Evolutionary conservation across 2,329 filamentous ascomycete genomes (phyloP).

Genomic region (Beauveria sp.): DNA sequence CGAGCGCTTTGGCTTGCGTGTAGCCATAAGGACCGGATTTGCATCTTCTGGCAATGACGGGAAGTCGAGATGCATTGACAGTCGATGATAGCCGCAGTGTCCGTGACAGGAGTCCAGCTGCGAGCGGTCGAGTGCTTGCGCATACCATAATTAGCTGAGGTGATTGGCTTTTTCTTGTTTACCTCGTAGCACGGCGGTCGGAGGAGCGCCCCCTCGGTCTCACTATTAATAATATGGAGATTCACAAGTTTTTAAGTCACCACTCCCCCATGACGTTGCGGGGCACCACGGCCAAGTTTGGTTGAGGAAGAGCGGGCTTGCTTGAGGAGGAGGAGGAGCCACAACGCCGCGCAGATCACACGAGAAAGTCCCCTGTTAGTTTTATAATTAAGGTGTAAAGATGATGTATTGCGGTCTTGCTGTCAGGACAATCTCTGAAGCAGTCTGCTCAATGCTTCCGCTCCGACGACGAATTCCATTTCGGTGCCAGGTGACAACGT

Average conservation of each 20-base stretch:
- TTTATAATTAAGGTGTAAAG: no score
- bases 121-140: not conserved
- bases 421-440: no score
- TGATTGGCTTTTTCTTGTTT: not conserved
- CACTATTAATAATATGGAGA: not conserved
- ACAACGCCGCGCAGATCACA: no score
- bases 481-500: no score
- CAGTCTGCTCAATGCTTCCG: no score
- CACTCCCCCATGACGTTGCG: constrained; percentile 1
- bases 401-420: no score
- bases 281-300: not conserved
- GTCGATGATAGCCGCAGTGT: not conserved
- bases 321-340: not conserved
- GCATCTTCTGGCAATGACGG: constrained; percentile 28
- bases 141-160: not conserved
- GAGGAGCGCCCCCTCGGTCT: no score
- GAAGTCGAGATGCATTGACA: constrained; percentile 13
- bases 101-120: not conserved
- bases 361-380: no score
- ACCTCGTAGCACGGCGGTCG: no score
- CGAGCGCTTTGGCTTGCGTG: constrained; percentile 75
- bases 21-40: constrained; percentile 67
- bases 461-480: no score
- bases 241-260: not conserved
- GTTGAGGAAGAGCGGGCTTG: not conserved